A percentile compares a stretch with the other conserved stretches of the same genome.
Evolutionary conservation across 345 rosid species (phyloP).

Genomic region (Arabis alpina): DNA sequence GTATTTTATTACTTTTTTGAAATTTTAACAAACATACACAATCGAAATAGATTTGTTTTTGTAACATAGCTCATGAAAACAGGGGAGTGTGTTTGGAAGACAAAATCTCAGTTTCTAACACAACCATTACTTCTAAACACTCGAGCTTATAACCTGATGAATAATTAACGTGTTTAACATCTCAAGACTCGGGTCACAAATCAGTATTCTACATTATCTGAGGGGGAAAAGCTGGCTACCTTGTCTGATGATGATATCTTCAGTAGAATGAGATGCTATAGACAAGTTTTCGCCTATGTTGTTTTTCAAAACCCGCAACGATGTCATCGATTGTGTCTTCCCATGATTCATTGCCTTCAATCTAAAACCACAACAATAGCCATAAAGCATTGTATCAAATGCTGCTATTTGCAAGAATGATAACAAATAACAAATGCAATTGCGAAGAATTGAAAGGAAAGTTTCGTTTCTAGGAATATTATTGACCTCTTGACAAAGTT

Average conservation of each 20-base stretch:
- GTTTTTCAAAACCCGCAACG: slow-evolving; percentile 70
- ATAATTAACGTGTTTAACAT: neutral
- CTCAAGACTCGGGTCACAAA: neutral
- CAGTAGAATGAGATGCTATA: slow-evolving; percentile 83
- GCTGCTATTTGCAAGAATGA: neutral
- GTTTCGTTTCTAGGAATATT: neutral
- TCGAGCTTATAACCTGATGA: neutral
- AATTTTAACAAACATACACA: neutral
- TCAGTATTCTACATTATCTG: slow-evolving; percentile 15
- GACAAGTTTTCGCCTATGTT: slow-evolving; percentile 73
- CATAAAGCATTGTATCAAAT: neutral
- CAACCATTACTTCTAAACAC: slow-evolving; percentile 3
- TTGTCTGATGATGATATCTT: slow-evolving; percentile 30
- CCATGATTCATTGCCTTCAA: slow-evolving; percentile 82
- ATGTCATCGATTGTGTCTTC: slow-evolving; percentile 86
- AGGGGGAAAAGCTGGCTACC: neutral
- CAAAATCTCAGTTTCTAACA: slow-evolving; percentile 3
- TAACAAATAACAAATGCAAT: neutral
- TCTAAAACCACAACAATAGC: slow-evolving; percentile 47
- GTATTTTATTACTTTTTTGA: neutral
- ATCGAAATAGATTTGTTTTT: neutral
- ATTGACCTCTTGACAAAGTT: slow-evolving; percentile 81
- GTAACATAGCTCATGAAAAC: slow-evolving; percentile 2
- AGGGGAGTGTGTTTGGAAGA: slow-evolving; percentile 14
- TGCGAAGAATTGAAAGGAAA: neutral